A percentile compares a stretch with the other conserved stretches of the same genome.
Conservation (phyloP, 768 basidiomycete species). For the Russula foetens region DNA sequence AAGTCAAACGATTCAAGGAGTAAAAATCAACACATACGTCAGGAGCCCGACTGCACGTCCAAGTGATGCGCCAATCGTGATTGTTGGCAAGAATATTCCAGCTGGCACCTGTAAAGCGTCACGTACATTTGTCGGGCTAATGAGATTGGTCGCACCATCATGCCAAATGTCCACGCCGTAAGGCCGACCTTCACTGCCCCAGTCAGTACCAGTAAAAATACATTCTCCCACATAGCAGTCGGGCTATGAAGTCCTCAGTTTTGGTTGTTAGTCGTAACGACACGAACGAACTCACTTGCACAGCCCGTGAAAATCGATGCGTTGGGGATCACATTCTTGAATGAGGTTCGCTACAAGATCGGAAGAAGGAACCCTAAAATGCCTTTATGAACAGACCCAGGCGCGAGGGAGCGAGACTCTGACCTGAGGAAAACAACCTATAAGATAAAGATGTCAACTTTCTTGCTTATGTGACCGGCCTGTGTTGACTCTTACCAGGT, state of each 20-base stretch:
- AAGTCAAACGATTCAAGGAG: background rate
- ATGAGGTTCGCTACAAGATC: conserved; percentile 80
- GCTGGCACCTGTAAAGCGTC: conserved; percentile 49
- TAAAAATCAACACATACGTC: conserved; percentile 36
- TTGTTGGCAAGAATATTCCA: conserved; percentile 70
- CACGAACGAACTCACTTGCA: conserved; percentile 54
- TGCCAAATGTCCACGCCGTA: conserved; percentile 73
- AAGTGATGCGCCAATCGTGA: conserved; percentile 64
- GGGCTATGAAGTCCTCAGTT: conserved; percentile 34
- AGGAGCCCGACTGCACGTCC: conserved; percentile 64
- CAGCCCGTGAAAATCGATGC: conserved; percentile 62
- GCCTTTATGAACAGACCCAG: background rate
- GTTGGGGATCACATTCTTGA: conserved; percentile 67
- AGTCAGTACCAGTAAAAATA: conserved; percentile 57
- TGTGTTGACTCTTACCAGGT: conserved; percentile 35
- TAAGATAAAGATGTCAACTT: background rate
- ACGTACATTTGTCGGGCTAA: background rate
- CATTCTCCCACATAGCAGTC: conserved; percentile 56
- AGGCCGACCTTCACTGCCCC: conserved; percentile 51
- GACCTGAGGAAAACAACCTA: conserved; percentile 64
- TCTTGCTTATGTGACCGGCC: background rate
- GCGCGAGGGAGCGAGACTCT: background rate
- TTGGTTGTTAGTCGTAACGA: background rate
- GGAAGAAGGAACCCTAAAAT: conserved; percentile 55
- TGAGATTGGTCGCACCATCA: conserved; percentile 42